Percentiles rank a stretch among this genome's conserved stretches.
Evolutionary conservation across 2,329 filamentous ascomycete genomes (phyloP).

Genomic region (Neopestalotiopsis sp.): DNA sequence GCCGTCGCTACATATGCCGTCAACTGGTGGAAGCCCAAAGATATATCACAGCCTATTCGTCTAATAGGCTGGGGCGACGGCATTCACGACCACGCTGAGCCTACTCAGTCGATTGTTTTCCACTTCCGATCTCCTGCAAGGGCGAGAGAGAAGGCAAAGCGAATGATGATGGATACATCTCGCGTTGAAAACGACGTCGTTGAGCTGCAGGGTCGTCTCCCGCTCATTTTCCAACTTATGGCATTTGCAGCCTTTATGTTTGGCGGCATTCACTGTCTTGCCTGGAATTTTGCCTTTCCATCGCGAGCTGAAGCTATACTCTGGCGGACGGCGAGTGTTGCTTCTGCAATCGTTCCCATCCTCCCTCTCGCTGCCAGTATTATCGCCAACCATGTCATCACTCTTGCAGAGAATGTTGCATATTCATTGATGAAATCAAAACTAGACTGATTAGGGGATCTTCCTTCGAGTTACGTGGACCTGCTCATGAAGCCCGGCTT

Average conservation of each 20-base stretch:
- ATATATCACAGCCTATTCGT: neutral
- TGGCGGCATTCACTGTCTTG: neutral
- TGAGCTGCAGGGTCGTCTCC: neutral
- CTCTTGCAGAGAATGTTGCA: neutral
- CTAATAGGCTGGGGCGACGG: too few relatives aligned
- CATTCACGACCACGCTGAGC: too few relatives aligned
- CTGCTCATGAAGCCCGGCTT: too few relatives aligned
- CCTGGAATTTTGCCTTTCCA: neutral
- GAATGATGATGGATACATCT: neutral
- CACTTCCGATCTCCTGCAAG: neutral
- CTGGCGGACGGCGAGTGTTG: neutral
- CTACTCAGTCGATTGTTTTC: neutral
- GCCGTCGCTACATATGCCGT: neutral
- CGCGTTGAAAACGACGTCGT: neutral
- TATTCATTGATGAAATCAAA: too few relatives aligned
- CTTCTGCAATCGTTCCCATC: neutral
- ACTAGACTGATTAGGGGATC: too few relatives aligned
- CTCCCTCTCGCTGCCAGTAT: neutral
- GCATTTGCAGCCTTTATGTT: neutral
- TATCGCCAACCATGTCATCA: neutral
- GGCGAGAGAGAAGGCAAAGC: neutral
- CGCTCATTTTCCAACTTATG: neutral
- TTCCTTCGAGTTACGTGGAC: too few relatives aligned
- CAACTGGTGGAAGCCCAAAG: constrained; percentile 3
- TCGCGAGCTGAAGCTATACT: neutral